Evolutionary conservation across 768 basidiomycete species (phyloP).

Genomic region (Dentipellis fragilis): DNA sequence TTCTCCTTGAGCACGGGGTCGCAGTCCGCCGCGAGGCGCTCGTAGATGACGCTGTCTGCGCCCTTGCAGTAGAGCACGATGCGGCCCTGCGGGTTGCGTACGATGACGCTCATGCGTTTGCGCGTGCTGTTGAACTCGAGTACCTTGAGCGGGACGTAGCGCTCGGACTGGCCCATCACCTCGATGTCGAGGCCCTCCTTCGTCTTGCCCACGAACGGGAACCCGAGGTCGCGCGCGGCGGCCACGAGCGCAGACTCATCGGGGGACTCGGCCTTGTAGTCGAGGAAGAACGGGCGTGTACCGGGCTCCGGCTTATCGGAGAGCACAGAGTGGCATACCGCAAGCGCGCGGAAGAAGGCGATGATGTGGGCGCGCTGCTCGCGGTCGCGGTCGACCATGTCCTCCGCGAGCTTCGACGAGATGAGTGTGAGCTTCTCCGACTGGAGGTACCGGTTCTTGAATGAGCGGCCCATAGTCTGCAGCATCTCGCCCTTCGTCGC

Average conservation of each 20-base stretch:
- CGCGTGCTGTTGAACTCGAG: slow-evolving; percentile 92
- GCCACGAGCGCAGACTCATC: slow-evolving; percentile 93
- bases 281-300: slow-evolving; percentile 49
- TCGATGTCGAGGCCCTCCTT: slow-evolving; percentile 79
- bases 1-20: slow-evolving; percentile 63
- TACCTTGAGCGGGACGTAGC: slow-evolving; percentile 66
- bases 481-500: slow-evolving; percentile 72
- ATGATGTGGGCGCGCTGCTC: slow-evolving; percentile 59
- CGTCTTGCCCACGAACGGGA: slow-evolving; percentile 73
- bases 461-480: slow-evolving; percentile 56
- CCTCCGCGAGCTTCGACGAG: slow-evolving; percentile 74
- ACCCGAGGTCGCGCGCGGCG: slow-evolving; percentile 87
- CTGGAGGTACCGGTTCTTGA: slow-evolving; percentile 84
- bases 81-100: slow-evolving; percentile 75
- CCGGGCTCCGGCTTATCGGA: slow-evolving; percentile 63
- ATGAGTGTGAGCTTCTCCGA: slow-evolving; percentile 78
- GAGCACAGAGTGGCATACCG: slow-evolving; percentile 87
- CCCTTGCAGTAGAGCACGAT: slow-evolving; percentile 90
- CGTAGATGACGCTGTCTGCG: slow-evolving; percentile 93
- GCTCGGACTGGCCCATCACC: slow-evolving; percentile 82
- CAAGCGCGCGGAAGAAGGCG: slow-evolving; percentile 91
- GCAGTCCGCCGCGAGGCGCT: slow-evolving; percentile 68
- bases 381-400: slow-evolving; percentile 52
- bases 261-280: slow-evolving; percentile 95
- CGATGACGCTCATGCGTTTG: slow-evolving; percentile 92